These are phyloP conservation scores for Pseudocercospora fuligena DNA, from an alignment of 2,329 filamentous ascomycete genomes.

Conservation along the genomic window DNA sequence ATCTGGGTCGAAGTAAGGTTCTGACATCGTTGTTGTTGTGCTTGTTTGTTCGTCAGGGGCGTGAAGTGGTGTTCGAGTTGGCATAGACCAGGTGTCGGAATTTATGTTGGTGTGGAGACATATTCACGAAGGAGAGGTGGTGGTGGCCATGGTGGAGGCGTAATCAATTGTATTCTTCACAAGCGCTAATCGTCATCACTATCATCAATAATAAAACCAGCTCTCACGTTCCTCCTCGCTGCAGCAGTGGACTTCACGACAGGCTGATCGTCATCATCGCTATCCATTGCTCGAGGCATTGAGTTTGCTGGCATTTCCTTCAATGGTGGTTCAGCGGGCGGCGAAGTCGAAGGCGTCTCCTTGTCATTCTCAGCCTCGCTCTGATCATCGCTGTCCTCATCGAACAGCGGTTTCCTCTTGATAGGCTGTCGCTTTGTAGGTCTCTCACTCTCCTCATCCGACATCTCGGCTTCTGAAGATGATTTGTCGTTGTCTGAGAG, in stretches of 20 bases:
- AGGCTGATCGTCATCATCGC: slow-evolving; percentile 46
- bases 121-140: background rate
- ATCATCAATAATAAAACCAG: slow-evolving; percentile 53
- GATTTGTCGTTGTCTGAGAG: slow-evolving; percentile 22
- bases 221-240: slow-evolving; percentile 44
- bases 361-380: slow-evolving; percentile 19
- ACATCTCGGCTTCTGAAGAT: background rate
- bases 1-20: background rate
- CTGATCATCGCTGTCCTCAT: slow-evolving; percentile 7
- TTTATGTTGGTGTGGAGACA: background rate
- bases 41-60: too few relatives aligned
- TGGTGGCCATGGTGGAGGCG: background rate
- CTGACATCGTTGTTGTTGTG: background rate
- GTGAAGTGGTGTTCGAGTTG: background rate
- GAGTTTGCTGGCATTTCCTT: slow-evolving; percentile 41
- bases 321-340: slow-evolving; percentile 21
- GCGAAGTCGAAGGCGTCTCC: slow-evolving; percentile 31
- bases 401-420: background rate
- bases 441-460: background rate
- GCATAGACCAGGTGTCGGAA: background rate
- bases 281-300: slow-evolving; percentile 43
- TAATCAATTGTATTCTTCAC: too few relatives aligned
- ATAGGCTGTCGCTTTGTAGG: background rate
- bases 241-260: slow-evolving; percentile 34
- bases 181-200: slow-evolving; percentile 31